A percentile compares a stretch with the other conserved stretches of the same genome.
phyloP scores from a whole-genome alignment of 2,329 filamentous ascomycete genomes.

The Hansfordia pulvinata region DNA sequence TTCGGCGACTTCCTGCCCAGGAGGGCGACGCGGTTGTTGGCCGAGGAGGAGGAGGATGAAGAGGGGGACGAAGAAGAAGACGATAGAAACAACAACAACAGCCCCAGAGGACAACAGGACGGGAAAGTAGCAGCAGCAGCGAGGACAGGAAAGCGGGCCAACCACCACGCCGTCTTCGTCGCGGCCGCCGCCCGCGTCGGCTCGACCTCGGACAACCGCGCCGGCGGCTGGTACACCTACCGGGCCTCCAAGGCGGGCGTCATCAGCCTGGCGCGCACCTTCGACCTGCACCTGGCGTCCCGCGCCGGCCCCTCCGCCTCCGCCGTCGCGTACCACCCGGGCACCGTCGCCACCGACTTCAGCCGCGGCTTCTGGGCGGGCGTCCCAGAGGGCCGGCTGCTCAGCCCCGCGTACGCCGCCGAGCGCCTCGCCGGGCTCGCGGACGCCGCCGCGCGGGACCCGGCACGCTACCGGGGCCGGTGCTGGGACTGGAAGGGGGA shows the following conservation, averaged over 20 bases:
- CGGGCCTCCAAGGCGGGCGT: constrained; percentile 64
- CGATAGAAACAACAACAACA: too few species aligned
- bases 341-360: constrained; percentile 65
- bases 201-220: constrained; percentile 54
- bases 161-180: constrained; percentile 47
- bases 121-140: too few species aligned
- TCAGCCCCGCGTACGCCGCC: constrained; percentile 52
- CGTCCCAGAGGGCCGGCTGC: constrained; percentile 46
- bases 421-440: constrained; percentile 48
- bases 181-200: constrained; percentile 70
- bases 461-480: constrained; percentile 38
- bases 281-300: constrained; percentile 52
- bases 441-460: constrained; percentile 36
- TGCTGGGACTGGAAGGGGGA: constrained; percentile 60
- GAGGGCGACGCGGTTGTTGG: constrained; percentile 28
- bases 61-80: constrained; percentile 1
- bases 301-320: constrained; percentile 48
- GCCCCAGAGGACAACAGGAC: too few species aligned
- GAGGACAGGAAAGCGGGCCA: background rate
- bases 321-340: constrained; percentile 61
- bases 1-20: constrained; percentile 56
- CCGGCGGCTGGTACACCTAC: constrained; percentile 76
- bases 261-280: constrained; percentile 55
- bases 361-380: constrained; percentile 59
- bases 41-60: constrained; percentile 5